Conservation (phyloP, 140 eudicot species). For the Bidens hawaiensis region DNA sequence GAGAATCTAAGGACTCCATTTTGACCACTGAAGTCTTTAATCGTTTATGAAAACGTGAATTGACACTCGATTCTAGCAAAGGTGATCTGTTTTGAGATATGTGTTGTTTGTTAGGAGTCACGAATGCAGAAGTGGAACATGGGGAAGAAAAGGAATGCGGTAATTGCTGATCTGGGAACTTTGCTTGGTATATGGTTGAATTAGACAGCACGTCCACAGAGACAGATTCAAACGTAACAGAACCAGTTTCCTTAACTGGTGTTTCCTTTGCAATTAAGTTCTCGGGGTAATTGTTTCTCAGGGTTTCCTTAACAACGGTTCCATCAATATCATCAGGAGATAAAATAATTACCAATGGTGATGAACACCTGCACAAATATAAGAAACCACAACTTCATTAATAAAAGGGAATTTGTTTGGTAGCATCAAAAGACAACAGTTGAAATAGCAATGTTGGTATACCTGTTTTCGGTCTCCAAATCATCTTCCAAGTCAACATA, state of each 20-base stretch:
- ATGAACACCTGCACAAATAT: slow-evolving; percentile 48
- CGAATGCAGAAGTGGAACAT: slow-evolving; percentile 24
- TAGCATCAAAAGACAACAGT: background rate
- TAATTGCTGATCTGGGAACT: slow-evolving; percentile 31
- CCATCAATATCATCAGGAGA: slow-evolving; percentile 33
- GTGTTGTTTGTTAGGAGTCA: slow-evolving; percentile 50
- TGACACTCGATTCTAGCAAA: slow-evolving; percentile 44
- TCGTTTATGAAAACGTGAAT: slow-evolving; percentile 57
- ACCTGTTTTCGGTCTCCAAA: slow-evolving; percentile 48
- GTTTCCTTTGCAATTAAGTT: slow-evolving; percentile 52
- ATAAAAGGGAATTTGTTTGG: background rate
- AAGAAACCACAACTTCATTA: too few species aligned
- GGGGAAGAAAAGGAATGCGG: slow-evolving; percentile 27
- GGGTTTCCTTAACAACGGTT: slow-evolving; percentile 68
- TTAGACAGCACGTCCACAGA: slow-evolving; percentile 36
- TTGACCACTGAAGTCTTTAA: slow-evolving; percentile 35
- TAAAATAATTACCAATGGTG: slow-evolving; percentile 21
- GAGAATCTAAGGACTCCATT: slow-evolving; percentile 20
- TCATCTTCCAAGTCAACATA: slow-evolving; percentile 40
- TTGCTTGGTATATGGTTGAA: slow-evolving; percentile 38
- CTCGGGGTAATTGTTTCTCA: slow-evolving; percentile 33
- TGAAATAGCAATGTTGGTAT: slow-evolving; percentile 10
- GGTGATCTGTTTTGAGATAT: slow-evolving; percentile 36
- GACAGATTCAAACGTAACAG: slow-evolving; percentile 30
- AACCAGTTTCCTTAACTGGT: slow-evolving; percentile 24